phyloP scores from a whole-genome alignment of 1,284 basidiomycete species.

The Papiliotrema laurentii region DNA sequence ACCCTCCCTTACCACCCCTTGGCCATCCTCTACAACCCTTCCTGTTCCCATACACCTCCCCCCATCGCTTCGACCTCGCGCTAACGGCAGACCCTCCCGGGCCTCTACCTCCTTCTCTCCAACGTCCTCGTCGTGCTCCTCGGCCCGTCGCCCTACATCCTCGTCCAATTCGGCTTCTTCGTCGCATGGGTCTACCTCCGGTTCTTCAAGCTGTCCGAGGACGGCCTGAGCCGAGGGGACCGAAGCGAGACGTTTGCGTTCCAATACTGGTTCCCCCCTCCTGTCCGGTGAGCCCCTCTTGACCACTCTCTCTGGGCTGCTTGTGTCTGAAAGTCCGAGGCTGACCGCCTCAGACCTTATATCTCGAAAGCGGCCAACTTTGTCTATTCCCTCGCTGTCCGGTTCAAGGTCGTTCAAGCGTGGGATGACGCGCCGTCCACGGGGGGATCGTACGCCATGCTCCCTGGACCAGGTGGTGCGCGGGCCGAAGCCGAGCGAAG shows the following conservation, averaged over 20 bases:
- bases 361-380: conserved; percentile 65
- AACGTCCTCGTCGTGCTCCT: conserved; percentile 83
- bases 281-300: conserved; percentile 66
- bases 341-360: conserved; percentile 49
- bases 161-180: conserved; percentile 98
- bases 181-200: conserved; percentile 91
- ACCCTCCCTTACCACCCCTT: not conserved
- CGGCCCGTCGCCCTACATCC: conserved; percentile 87
- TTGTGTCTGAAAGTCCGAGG: too few species aligned
- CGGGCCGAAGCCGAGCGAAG: conserved; percentile 89
- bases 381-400: conserved; percentile 59
- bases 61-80: not conserved
- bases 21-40: not conserved
- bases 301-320: not conserved
- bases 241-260: conserved; percentile 95
- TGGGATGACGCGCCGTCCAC: conserved; percentile 60
- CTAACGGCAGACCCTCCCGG: conserved; percentile 68
- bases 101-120: conserved; percentile 87
- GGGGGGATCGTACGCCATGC: conserved; percentile 62
- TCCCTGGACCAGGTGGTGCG: conserved; percentile 72
- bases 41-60: not conserved
- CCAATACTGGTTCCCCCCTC: conserved; percentile 92
- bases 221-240: conserved; percentile 63
- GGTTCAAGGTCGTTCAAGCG: conserved; percentile 68
- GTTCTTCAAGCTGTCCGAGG: conserved; percentile 84